phyloP scores from a whole-genome alignment of 257 asterid genomes.

The Solanum virginianum region DNA sequence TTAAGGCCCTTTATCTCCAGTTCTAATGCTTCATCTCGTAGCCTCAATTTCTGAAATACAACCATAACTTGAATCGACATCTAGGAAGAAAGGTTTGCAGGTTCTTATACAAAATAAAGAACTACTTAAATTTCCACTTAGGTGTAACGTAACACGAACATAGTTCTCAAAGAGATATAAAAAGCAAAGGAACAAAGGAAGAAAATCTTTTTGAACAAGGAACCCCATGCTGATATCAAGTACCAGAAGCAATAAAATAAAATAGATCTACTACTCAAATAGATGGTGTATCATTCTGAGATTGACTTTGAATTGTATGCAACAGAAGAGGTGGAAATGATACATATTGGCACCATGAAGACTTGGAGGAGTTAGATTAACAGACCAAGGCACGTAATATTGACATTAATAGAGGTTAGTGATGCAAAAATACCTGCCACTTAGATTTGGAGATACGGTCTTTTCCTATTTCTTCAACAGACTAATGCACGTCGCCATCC shows the following conservation, averaged over 20 bases:
- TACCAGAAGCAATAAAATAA: background rate
- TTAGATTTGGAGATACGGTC: background rate
- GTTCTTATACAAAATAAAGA: background rate
- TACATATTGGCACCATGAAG: background rate
- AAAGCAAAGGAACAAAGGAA: background rate
- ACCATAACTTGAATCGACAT: background rate
- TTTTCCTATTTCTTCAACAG: background rate
- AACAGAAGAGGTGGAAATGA: background rate
- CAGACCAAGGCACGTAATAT: background rate
- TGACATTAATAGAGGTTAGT: background rate
- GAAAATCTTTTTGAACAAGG: background rate
- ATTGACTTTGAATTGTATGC: background rate
- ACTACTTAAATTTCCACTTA: background rate
- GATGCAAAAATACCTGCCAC: background rate
- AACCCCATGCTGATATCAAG: background rate
- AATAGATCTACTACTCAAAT: background rate
- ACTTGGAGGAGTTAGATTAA: background rate
- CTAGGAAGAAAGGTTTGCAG: background rate
- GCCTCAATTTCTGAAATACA: slow-evolving; percentile 21
- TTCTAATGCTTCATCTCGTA: slow-evolving; percentile 23
- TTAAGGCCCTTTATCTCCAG: slow-evolving; percentile 21
- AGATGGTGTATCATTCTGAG: background rate
- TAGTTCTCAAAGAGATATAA: background rate
- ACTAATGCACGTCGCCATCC: background rate
- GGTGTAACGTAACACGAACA: background rate